phyloP scores from a whole-genome alignment of 495 filamentous ascomycete species.

The Lasiosphaeris hirsuta region DNA sequence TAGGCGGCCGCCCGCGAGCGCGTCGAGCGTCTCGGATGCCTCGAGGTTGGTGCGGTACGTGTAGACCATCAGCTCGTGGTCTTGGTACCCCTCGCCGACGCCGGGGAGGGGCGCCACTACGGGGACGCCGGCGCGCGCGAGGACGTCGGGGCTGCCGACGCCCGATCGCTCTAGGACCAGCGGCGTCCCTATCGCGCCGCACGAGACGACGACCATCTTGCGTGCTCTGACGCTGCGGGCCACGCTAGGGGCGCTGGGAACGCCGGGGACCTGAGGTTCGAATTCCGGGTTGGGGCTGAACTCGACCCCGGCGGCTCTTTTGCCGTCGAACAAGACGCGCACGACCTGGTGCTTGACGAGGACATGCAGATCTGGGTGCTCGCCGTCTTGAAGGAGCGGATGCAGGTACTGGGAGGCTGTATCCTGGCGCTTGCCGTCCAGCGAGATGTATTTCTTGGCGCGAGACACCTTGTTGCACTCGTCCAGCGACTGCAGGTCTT shows the following conservation, averaged over 20 bases:
- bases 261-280: neutral
- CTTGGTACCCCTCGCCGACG: neutral
- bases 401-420: conserved; percentile 44
- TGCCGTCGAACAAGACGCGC: conserved; percentile 47
- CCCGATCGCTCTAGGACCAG: too few species aligned
- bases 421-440: conserved; percentile 46
- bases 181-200: too few species aligned
- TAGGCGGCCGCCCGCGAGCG: neutral
- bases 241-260: neutral
- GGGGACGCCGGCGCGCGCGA: too few species aligned
- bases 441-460: conserved; percentile 29
- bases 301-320: conserved; percentile 45
- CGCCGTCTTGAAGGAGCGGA: conserved; percentile 42
- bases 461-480: conserved; percentile 33
- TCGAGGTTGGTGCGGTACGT: neutral
- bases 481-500: conserved; percentile 42
- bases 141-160: too few species aligned
- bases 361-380: conserved; percentile 50
- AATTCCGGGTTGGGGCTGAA: conserved; percentile 31
- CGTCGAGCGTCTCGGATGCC: neutral
- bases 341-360: conserved; percentile 47
- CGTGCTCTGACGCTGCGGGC: conserved; percentile 41
- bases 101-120: neutral
- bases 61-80: neutral
- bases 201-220: conserved; percentile 14